Percentiles rank a stretch among this genome's conserved stretches.
Conservation (phyloP, 2,329 filamentous ascomycete genomes). For the Penicillium sp. region DNA sequence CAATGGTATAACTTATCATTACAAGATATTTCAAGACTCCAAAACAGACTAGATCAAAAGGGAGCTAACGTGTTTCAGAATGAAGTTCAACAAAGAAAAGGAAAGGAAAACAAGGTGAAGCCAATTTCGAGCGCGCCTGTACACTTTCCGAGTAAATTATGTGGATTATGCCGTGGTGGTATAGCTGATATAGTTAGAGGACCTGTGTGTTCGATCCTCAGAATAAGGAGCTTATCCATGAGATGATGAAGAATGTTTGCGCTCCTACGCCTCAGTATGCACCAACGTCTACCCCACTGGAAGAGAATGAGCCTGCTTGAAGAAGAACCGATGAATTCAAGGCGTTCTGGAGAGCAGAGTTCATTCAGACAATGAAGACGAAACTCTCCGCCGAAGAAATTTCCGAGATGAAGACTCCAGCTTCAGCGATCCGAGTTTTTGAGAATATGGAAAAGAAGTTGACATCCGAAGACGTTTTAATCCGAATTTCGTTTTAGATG, state of each 20-base stretch:
- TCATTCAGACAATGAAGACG: neutral
- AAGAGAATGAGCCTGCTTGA: too few relatives aligned
- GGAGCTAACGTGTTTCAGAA: constrained; percentile 10
- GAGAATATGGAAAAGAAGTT: too few relatives aligned
- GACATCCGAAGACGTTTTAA: too few relatives aligned
- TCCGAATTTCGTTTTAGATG: neutral
- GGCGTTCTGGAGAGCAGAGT: neutral
- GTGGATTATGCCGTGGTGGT: too few relatives aligned
- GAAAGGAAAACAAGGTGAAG: constrained; percentile 10
- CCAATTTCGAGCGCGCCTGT: constrained; percentile 13
- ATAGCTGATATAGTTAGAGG: too few relatives aligned
- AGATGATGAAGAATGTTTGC: too few relatives aligned
- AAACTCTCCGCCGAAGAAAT: neutral
- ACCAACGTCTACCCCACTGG: too few relatives aligned
- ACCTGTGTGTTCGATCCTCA: too few relatives aligned
- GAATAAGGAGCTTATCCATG: too few relatives aligned
- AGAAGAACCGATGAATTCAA: neutral
- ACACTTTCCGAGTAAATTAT: too few relatives aligned
- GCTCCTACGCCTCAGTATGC: too few relatives aligned
- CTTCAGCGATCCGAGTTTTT: neutral
- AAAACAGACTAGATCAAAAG: constrained; percentile 3
- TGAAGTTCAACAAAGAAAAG: constrained; percentile 12
- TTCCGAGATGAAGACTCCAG: neutral
- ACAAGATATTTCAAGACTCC: constrained; percentile 2
- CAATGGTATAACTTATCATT: constrained; percentile 1